A percentile compares a stretch with the other conserved stretches of the same genome.
phyloP scores from a whole-genome alignment of 2,329 filamentous ascomycete species.

The Penicillium sp. region DNA sequence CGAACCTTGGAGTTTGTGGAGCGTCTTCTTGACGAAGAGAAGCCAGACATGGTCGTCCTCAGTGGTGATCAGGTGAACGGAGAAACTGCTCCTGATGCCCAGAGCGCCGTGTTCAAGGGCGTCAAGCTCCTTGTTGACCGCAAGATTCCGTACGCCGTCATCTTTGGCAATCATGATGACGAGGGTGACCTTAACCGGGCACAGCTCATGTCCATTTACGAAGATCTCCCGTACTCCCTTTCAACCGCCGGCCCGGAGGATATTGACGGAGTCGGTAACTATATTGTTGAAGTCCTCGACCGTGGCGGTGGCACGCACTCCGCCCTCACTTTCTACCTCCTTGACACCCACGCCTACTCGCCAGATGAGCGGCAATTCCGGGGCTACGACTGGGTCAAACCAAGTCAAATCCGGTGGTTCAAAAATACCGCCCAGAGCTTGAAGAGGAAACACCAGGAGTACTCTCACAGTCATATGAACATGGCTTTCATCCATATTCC shows the following conservation, averaged over 20 bases:
- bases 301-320: conserved; percentile 80
- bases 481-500: conserved; percentile 98
- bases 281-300: conserved; percentile 86
- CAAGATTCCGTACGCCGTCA: conserved; percentile 88
- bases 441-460: conserved; percentile 77
- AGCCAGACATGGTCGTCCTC: conserved; percentile 87
- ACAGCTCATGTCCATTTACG: conserved; percentile 81
- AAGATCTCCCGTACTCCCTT: conserved; percentile 85
- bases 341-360: conserved; percentile 91
- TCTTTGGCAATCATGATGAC: conserved; percentile 98
- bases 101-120: conserved; percentile 93
- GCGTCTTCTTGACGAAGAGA: conserved; percentile 84
- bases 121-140: conserved; percentile 80
- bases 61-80: conserved; percentile 96
- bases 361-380: conserved; percentile 83
- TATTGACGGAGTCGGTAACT: conserved; percentile 91
- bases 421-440: conserved; percentile 72
- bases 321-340: conserved; percentile 88
- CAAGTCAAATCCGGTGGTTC: conserved; percentile 94
- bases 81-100: conserved; percentile 85
- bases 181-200: conserved; percentile 78
- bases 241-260: conserved; percentile 80
- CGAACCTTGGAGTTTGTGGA: conserved; percentile 88
- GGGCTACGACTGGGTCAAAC: conserved; percentile 98
- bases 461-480: conserved; percentile 91